Conservation (phyloP, 2,329 filamentous ascomycete species). For the Pseudogymnoascus sp. region DNA sequence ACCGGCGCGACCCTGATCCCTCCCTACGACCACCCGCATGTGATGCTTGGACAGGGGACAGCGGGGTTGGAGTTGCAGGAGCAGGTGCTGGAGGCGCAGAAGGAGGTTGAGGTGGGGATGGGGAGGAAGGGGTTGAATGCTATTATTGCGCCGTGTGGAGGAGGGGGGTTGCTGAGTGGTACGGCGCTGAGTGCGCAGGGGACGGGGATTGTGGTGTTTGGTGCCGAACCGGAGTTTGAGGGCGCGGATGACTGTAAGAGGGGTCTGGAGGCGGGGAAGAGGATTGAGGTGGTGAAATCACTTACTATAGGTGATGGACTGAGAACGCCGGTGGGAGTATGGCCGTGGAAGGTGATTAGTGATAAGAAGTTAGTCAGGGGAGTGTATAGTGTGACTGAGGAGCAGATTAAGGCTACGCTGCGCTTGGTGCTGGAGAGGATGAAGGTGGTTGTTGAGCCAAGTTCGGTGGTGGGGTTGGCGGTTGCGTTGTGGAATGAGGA, state of each 20-base stretch:
- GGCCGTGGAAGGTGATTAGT: conserved; percentile 73
- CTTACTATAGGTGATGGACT: conserved; percentile 86
- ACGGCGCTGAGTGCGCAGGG: conserved; percentile 69
- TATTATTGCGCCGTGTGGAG: conserved; percentile 78
- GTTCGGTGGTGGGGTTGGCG: conserved; percentile 75
- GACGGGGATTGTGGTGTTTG: conserved; percentile 72
- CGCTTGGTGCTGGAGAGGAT: conserved; percentile 75
- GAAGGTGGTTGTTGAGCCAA: conserved; percentile 89
- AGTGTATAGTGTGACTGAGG: conserved; percentile 70
- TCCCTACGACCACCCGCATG: conserved; percentile 87
- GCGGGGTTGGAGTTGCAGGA: conserved; percentile 73
- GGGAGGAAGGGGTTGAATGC: conserved; percentile 48
- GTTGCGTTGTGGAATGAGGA: conserved; percentile 80
- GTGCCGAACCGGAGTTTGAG: conserved; percentile 75
- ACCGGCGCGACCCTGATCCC: conserved; percentile 78
- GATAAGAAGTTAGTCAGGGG: conserved; percentile 62
- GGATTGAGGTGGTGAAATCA: conserved; percentile 63
- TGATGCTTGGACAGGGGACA: conserved; percentile 91
- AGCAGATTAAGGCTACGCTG: conserved; percentile 73
- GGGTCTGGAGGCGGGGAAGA: conserved; percentile 57
- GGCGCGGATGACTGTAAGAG: conserved; percentile 78
- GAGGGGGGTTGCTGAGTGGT: conserved; percentile 81
- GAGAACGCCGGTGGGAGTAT: conserved; percentile 69
- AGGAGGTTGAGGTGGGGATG: conserved; percentile 14
- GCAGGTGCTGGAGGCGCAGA: conserved; percentile 50